A percentile compares a stretch with the other conserved stretches of the same genome.
Evolutionary conservation across 2,329 filamentous ascomycete genomes (phyloP).

Genomic region (Sphaerulina musiva): DNA sequence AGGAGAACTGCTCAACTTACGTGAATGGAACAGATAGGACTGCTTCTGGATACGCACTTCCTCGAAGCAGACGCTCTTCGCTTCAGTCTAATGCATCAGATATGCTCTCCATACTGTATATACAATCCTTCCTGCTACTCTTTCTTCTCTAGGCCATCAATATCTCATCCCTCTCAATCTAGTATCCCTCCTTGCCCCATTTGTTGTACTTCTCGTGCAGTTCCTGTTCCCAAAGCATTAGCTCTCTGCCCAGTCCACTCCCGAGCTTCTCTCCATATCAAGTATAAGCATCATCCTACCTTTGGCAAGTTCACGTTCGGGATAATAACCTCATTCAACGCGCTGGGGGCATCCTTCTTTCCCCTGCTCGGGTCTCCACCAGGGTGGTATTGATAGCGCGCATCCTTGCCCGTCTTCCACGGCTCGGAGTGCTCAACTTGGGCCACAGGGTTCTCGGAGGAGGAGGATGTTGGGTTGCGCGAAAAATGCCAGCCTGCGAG

Average conservation of each 20-base stretch:
- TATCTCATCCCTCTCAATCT: constrained; percentile 5
- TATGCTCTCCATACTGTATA: constrained; percentile 5
- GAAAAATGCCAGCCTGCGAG: constrained; percentile 87
- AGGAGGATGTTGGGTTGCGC: constrained; percentile 75
- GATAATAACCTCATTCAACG: constrained; percentile 88
- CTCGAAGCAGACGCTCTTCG: neutral
- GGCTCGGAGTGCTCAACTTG: constrained; percentile 76
- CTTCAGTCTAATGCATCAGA: constrained; percentile 4
- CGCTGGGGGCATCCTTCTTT: constrained; percentile 86
- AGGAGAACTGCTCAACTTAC: neutral
- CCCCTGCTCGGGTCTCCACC: constrained; percentile 70
- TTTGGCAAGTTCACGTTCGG: constrained; percentile 89
- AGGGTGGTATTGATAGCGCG: constrained; percentile 63
- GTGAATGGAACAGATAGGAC: neutral
- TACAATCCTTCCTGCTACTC: neutral
- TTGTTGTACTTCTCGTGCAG: constrained; percentile 99
- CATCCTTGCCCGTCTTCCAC: constrained; percentile 66
- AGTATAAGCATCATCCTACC: constrained; percentile 45
- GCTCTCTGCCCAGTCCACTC: neutral
- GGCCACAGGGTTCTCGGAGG: constrained; percentile 70
- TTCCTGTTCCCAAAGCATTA: constrained; percentile 47
- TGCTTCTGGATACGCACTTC: neutral
- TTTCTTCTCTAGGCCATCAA: neutral
- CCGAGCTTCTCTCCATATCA: neutral
- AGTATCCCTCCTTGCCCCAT: constrained; percentile 97